Base-by-base conservation (phyloP, 225 moss, liverwort and hornwort species). In the Physcomitrellopsis africana region DNA sequence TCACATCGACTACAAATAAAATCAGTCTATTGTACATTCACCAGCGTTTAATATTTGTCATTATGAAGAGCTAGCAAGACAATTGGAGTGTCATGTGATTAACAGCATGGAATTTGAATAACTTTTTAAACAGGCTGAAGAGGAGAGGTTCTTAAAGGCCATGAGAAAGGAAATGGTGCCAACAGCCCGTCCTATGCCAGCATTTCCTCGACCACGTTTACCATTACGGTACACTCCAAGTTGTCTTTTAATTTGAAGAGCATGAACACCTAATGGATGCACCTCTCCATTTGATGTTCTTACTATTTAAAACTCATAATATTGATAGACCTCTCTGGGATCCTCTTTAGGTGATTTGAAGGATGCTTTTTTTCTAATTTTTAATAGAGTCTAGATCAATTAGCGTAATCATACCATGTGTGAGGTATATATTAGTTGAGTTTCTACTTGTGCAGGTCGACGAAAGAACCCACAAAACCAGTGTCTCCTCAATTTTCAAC, bases 141-240 rank as follows among this genome's bases (percentile, higher is more conserved):
- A 93, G 65, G 89, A 93, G 45, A 90, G 75, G 62, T 84, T 77
- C 32, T 76, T 93, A 56, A 91, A 93, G 79, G 82, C 84, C 0
- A 78, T 93, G 86, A 72, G 93, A 23, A 85, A 74, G 65, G 93
- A 93, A 72, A 93, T 90, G 93, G 85, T 90, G 47, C 90, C 88
- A 8, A 55, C 52, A 20, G 90, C 92, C 32, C 87, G 84, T 24
- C 92, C 92, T 5, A 85, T 92, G 90, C 92, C 88, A 51, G 52
- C 66, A 41, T 86, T 79, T 65, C 60, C 80, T 70, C 79, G 76
- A 78, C 90, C 90, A 20, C 83, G 83, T 43, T 54, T 79, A 8
- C 86, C 88, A 43, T 78, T 80, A 81, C 87, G 92, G 92, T 92
- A 81, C 17, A 37, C 18, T n/a, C 18, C 26, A 41, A 47, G 46